Conservation (phyloP, 176 grass and related monocot species). For the Dactylis glomerata region DNA sequence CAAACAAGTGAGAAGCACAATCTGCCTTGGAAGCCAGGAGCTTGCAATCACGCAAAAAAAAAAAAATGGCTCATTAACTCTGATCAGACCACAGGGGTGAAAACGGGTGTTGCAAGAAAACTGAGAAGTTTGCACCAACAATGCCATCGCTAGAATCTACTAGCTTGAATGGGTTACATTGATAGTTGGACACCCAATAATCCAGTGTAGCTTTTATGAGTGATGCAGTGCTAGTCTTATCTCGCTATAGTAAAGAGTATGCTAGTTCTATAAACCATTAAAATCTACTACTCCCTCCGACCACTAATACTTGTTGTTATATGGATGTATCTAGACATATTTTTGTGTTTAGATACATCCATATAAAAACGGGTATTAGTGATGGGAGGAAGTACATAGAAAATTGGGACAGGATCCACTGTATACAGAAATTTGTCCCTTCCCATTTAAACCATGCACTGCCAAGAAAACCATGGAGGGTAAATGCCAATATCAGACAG, state of each 20-base stretch:
- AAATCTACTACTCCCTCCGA: not conserved
- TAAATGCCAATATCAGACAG: not conserved
- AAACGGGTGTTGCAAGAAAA: not conserved
- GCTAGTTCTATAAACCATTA: not conserved
- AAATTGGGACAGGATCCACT: not conserved
- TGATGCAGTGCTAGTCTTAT: not conserved
- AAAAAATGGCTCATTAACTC: not conserved
- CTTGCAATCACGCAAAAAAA: constrained; percentile 39
- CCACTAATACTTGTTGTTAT: no score
- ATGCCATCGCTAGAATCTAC: not conserved
- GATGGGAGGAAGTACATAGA: no score
- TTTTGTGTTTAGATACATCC: no score
- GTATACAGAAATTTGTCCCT: not conserved
- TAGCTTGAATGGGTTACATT: not conserved
- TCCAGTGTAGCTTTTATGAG: not conserved
- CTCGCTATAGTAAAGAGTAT: not conserved
- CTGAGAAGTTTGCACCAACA: not conserved
- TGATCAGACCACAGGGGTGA: not conserved
- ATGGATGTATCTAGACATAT: no score
- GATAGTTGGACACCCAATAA: not conserved
- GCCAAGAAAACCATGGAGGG: not conserved
- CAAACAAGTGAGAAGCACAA: constrained; percentile 60
- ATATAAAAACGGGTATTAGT: no score
- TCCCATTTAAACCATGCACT: not conserved
- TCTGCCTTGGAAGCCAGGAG: constrained; percentile 52